phyloP scores from a whole-genome alignment of 768 basidiomycete genomes.

The Coprinopsis sp. region DNA sequence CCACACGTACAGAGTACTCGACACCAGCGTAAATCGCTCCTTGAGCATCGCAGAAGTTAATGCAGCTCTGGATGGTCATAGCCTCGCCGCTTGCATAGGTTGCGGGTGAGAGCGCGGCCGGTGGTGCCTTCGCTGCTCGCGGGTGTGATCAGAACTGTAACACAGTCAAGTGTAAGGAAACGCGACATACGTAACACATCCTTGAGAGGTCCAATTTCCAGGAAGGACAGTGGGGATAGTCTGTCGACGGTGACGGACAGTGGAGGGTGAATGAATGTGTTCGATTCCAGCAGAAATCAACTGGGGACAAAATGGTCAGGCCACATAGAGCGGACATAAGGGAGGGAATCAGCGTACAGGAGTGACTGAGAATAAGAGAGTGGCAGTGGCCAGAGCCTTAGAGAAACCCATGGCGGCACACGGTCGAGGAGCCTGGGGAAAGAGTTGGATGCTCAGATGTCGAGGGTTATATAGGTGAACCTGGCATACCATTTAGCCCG shows the following conservation, averaged over 20 bases:
- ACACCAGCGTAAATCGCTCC: slow-evolving; percentile 63
- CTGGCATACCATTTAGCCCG: slow-evolving; percentile 11
- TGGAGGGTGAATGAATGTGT: slow-evolving; percentile 22
- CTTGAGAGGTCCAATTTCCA: slow-evolving; percentile 49
- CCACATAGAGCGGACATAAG: not conserved
- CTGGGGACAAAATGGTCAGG: slow-evolving; percentile 1
- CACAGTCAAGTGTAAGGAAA: slow-evolving; percentile 2
- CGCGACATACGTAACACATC: slow-evolving; percentile 54
- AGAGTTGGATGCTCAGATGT: slow-evolving; percentile 10
- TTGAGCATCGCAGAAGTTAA: slow-evolving; percentile 42
- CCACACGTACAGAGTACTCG: slow-evolving; percentile 43
- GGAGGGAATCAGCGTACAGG: slow-evolving; percentile 29
- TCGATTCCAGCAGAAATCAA: slow-evolving; percentile 20
- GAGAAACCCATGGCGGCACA: slow-evolving; percentile 28
- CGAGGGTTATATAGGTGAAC: slow-evolving; percentile 21
- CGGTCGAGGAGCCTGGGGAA: slow-evolving; percentile 9
- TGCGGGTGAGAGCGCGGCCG: slow-evolving; percentile 50
- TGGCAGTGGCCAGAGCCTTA: slow-evolving; percentile 26
- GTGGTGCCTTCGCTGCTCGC: slow-evolving; percentile 47
- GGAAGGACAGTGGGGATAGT: slow-evolving; percentile 42
- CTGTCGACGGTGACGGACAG: slow-evolving; percentile 33
- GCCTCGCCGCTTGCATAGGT: slow-evolving; percentile 38
- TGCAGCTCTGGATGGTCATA: slow-evolving; percentile 60
- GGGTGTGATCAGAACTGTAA: not conserved
- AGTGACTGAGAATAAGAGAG: slow-evolving; percentile 29